phyloP scores from a whole-genome alignment of 192 early-diverging fungal genomes.

The Rhizophagus clarus region DNA sequence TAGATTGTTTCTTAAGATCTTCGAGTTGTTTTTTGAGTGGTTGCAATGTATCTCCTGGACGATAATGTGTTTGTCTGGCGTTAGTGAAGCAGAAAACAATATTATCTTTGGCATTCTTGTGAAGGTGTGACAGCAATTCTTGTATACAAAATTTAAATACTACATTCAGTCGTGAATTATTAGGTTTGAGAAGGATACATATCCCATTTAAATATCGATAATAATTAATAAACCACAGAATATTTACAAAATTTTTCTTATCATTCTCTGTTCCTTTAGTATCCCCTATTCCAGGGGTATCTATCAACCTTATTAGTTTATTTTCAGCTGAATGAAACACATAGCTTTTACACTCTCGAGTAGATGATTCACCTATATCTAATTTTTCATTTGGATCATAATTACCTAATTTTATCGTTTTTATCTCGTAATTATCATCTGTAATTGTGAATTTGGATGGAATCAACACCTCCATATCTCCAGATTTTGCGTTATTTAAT shows the following conservation, averaged over 20 bases:
- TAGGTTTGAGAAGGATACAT: conserved; percentile 34
- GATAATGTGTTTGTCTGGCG: conserved; percentile 31
- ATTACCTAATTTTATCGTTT: conserved; percentile 24
- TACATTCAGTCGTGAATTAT: conserved; percentile 27
- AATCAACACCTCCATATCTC: conserved; percentile 29
- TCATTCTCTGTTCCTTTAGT: conserved; percentile 33
- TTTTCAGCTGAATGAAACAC: conserved; percentile 31
- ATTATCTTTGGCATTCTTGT: conserved; percentile 36
- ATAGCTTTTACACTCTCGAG: conserved; percentile 31
- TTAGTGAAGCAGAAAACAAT: conserved; percentile 42
- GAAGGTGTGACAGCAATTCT: conserved; percentile 34
- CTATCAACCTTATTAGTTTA: conserved; percentile 34
- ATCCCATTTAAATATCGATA: conserved; percentile 33
- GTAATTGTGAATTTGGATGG: conserved; percentile 24
- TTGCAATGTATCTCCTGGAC: conserved; percentile 32
- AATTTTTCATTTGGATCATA: conserved; percentile 18
- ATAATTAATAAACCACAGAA: conserved; percentile 15
- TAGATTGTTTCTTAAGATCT: conserved; percentile 14
- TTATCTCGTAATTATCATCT: conserved; percentile 15
- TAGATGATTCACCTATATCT: conserved; percentile 21
- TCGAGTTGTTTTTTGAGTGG: conserved; percentile 26
- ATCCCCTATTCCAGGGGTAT: conserved; percentile 38
- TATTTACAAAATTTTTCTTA: conserved; percentile 35
- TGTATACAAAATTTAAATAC: conserved; percentile 35
- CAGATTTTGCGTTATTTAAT: conserved; percentile 26